Base-by-base conservation (phyloP, 345 rosid species). In the Moricandia arvensis region DNA sequence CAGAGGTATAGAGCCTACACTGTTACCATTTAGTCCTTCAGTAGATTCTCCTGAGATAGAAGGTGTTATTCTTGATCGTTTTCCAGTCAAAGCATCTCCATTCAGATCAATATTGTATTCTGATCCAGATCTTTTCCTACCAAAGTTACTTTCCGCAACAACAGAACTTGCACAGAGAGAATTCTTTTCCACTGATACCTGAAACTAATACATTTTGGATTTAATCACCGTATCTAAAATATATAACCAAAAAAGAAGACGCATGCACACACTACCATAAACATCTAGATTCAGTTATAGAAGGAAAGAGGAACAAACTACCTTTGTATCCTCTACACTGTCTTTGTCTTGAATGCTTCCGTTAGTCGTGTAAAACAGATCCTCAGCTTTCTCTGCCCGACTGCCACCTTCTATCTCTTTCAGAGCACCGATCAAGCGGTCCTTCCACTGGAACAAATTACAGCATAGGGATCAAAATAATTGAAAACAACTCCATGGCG, bases 371-470 rank as follows among this genome's bases (percentile, higher is more conserved):
- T 63, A 75, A 82, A 75, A 82, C 74, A 80, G 85, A 69, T 63
- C 80, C 68, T 83, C 79, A 45, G 79, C 76, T 73, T 81, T 83
- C 68, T 80, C 91, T 49, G 79, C 84, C 68, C 79, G 63, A 35
- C 79, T 82, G 75, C 89, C 95, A 71, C 79, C 79, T 71, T 91
- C 82, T 86, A 91, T 84, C 80, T 83, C 90, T 83, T 82, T 87
- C 80, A 94, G 77, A 74, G 93, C 93, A 78, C 84, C 85, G 34
- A 76, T 77, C 79, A 94, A 76, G 75, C 96, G 95, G 76, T 88
- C 96, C 76, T 91, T 86, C 98, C 98, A 94, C 98, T 91, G 74
- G 62, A 86, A 59, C 82, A 84, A 47, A 70, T 72, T 73, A 49
- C 21, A 66, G 35, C 29, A 67, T 45, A 43, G 30, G 75, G 72